phyloP scores from a whole-genome alignment of 768 basidiomycete species.

The Macrolepiota dolichaula region DNA sequence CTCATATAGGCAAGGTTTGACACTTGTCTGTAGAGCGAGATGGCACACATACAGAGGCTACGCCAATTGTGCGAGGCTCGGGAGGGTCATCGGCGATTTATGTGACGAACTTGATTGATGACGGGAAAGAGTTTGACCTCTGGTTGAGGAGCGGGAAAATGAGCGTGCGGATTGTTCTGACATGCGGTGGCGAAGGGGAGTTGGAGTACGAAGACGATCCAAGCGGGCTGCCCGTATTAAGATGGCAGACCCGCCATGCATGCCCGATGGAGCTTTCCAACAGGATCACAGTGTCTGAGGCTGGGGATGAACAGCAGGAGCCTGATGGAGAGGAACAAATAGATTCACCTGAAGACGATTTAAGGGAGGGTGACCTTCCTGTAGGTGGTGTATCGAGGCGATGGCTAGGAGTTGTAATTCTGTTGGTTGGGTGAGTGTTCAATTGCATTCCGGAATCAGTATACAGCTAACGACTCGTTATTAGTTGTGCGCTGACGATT shows the following conservation, averaged over 20 bases:
- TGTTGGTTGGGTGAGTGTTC: conserved; percentile 21
- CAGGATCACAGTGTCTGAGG: background rate
- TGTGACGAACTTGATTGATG: background rate
- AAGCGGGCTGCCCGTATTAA: conserved; percentile 19
- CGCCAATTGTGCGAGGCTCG: background rate
- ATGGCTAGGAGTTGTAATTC: conserved; percentile 22
- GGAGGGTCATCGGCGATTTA: background rate
- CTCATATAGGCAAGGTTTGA: background rate
- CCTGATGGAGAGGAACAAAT: conserved; percentile 7
- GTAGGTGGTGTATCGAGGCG: conserved; percentile 15
- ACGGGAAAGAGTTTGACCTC: background rate
- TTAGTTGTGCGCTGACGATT: conserved; percentile 15
- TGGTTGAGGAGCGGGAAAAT: background rate
- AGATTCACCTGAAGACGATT: conserved; percentile 16
- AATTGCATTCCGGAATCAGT: background rate
- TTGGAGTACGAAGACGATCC: conserved; percentile 16
- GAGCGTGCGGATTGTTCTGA: conserved; percentile 4
- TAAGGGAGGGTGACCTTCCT: conserved; percentile 22
- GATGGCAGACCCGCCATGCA: conserved; percentile 25
- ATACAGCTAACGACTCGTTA: background rate
- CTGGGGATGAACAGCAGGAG: conserved; percentile 9
- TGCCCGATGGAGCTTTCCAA: conserved; percentile 19
- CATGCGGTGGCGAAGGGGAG: conserved; percentile 13
- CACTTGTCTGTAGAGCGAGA: background rate
- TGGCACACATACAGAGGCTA: background rate